Conservation (phyloP, 2,329 filamentous ascomycete genomes). For the Mycocentrospora acerina region DNA sequence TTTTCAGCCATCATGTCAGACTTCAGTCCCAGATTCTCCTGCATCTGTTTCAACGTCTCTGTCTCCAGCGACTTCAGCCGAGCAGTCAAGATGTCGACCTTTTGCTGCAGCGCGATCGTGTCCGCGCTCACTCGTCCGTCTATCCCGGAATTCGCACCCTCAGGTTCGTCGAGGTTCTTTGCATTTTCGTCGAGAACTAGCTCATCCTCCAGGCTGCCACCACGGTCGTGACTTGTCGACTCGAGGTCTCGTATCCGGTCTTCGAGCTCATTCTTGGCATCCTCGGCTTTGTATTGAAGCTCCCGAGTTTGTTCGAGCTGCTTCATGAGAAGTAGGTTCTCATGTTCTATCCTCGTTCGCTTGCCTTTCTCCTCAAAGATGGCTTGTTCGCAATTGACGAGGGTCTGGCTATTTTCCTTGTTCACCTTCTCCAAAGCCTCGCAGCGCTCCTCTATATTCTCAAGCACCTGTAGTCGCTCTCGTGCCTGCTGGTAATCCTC, state of each 20-base stretch:
- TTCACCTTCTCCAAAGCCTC: conserved; percentile 52
- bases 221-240: conserved; percentile 31
- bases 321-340: conserved; percentile 49
- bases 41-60: conserved; percentile 46
- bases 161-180: conserved; percentile 25
- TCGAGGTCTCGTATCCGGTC: conserved; percentile 47
- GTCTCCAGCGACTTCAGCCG: conserved; percentile 41
- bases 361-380: conserved; percentile 54
- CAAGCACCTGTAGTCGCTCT: conserved; percentile 49
- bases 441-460: conserved; percentile 48
- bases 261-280: conserved; percentile 50
- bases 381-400: conserved; percentile 53
- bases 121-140: conserved; percentile 35
- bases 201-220: conserved; percentile 45
- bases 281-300: conserved; percentile 50
- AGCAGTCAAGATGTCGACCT: conserved; percentile 42
- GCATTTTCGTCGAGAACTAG: conserved; percentile 36
- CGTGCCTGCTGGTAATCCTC: conserved; percentile 49
- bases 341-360: conserved; percentile 50
- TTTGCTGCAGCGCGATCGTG: conserved; percentile 42
- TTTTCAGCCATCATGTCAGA: conserved; percentile 41
- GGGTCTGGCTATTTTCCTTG: conserved; percentile 52
- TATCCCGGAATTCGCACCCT: conserved; percentile 13
- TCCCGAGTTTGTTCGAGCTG: conserved; percentile 51
- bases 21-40: conserved; percentile 42